Evolutionary conservation across 1,139 yeast species (phyloP).

Genomic region (Pichia kudriavzevii): DNA sequence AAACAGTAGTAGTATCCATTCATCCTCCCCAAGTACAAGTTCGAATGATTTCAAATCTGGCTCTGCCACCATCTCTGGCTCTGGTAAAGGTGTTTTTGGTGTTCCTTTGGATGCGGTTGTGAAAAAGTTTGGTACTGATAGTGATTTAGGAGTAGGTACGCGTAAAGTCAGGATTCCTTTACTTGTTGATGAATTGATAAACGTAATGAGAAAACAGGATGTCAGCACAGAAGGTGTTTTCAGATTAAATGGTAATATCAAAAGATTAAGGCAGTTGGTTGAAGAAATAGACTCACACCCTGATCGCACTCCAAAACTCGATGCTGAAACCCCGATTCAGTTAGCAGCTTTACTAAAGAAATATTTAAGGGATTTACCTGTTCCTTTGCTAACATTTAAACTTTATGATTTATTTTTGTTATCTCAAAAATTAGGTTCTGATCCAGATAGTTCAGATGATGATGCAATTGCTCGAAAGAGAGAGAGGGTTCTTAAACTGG

Average conservation of each 20-base stretch:
- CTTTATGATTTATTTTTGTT: conserved; percentile 77
- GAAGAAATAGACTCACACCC: conserved; percentile 69
- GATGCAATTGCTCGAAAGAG: conserved; percentile 27
- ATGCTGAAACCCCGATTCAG: conserved; percentile 81
- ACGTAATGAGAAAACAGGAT: conserved; percentile 82
- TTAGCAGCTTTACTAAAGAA: conserved; percentile 89
- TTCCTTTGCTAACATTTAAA: conserved; percentile 73
- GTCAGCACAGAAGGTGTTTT: conserved; percentile 96
- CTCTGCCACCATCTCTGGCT: conserved; percentile 15
- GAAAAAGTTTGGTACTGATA: conserved; percentile 73
- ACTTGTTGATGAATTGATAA: conserved; percentile 76
- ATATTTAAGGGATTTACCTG: conserved; percentile 87
- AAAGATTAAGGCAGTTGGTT: conserved; percentile 66
- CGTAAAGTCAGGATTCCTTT: conserved; percentile 74
- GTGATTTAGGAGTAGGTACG: conserved; percentile 84
- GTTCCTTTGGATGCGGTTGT: conserved; percentile 66
- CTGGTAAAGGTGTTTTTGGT: conserved; percentile 57
- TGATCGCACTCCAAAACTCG: conserved; percentile 61
- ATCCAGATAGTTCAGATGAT: conserved; percentile 28
- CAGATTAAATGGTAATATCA: conserved; percentile 92
- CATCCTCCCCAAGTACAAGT: not conserved
- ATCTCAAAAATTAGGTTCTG: conserved; percentile 42
- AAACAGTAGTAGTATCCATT: conserved; percentile 27
- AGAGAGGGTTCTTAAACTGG: conserved; percentile 55
- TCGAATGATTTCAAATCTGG: conserved; percentile 15